Base-by-base conservation (phyloP, 2,329 filamentous ascomycete genomes). In the Stagonosporopsis vannaccii region DNA sequence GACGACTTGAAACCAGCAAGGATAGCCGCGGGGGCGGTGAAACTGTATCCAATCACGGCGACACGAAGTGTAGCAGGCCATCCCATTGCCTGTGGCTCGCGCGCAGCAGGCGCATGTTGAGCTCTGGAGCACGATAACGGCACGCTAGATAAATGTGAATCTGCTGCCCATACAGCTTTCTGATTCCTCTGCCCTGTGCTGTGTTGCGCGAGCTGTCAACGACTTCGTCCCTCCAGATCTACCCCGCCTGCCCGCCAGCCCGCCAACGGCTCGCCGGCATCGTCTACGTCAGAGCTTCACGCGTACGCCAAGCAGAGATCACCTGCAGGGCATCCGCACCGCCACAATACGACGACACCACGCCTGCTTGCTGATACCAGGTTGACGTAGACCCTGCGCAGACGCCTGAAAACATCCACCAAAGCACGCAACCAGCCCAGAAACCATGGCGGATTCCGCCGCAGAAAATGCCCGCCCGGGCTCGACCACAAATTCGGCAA, bases 371-470 rank as follows among this genome's bases (percentile, higher is more conserved):
- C 46, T 46, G 32, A 48, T 35, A 15, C 37, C 53, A 33, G 42
- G 25, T 40, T 56, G 44, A 43, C 25, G 25, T 36, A 56, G 37
- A 47, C n/a, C 25, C 19, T 37, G 22, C 20, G 37, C 43, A 46
- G 37, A 42, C 42, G 39, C 15, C 28, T 36, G 39, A 15, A 43
- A 19, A 48, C 19, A 32, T 19, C 5, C 36, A 9, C 28, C 22
- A 25, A 51, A 51, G 46, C 15, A 61, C 46, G 47, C 50, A 33
- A 28, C 48, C 52, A 36, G 36, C 22, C 45, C 42, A 53, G 15
- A 28, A 53, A 51, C 42, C 67, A 73, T 74, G 71, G 70, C 73
- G 60, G 71, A 74, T 52, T 60, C 68, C 48, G 62, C 69, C 39
- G 63, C 72, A 42, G 61, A 67, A 23, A 70, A 65, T 40, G 64